Evolutionary conservation across 2,329 filamentous ascomycete species (phyloP), one percentile per base, ranked within the genome.

Genomic region (Talaromyces atroroseus): DNA sequence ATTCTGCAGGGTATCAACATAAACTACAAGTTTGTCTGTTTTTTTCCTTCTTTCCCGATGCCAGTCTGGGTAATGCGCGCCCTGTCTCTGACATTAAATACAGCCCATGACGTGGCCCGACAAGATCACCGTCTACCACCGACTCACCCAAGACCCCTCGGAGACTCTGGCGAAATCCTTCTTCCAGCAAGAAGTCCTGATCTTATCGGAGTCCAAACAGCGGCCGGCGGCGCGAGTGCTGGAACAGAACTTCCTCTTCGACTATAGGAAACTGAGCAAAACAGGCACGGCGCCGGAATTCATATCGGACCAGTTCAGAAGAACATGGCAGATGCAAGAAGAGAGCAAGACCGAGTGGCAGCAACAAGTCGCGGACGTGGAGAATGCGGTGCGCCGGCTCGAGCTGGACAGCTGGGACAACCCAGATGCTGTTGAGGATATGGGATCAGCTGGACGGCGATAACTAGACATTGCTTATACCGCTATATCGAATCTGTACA

Each of bases 91-190:
- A 26, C 29, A 38, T n/a, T 14, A 20, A 21, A 38, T 36, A 29
- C 62, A 90, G 88, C 90, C 91, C 16, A 87, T 96, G 82, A 86
- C 80, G 34, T 95, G 83, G 71, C 91, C 91, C 0, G 91, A 96
- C 70, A 81, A 82, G 49, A 83, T 95, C 60, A 90, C 88, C 0
- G 89, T 94, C 20, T 87, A 92, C 64, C 90, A 96, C 74, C 92
- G 87, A 68, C 80, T 96, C 12, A 74, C 79, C 2, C 69, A 73
- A 23, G 71, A 78, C 57, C 86, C 54, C 68, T 85, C 56, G 3
- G 66, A 67, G 20, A 55, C 60, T 2, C 55, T 66, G 14, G 60
- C 65, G 1, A 66, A 68, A 46, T 68, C 69, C 23, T 66, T 65
- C 10, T 70, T 73, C 54, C 63, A 71, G 53, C 73, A 85, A 21